Base-by-base conservation (phyloP, 2,329 filamentous ascomycete species). In the Aureobasidium sp. region DNA sequence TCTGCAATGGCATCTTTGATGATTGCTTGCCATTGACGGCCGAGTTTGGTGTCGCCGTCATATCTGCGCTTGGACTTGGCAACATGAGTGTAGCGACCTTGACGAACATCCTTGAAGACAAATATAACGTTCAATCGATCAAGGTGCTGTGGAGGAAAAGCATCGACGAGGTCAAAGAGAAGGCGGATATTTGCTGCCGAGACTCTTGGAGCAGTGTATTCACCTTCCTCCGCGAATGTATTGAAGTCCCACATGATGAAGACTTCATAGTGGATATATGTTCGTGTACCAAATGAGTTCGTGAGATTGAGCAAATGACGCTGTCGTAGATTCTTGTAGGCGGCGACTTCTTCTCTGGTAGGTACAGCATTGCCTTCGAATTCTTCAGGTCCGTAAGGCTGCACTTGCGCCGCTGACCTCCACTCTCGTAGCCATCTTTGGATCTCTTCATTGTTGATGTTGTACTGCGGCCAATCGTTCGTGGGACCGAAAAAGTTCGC, bases 221-320 rank as follows among this genome's bases (percentile, higher is more conserved):
- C 27, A 9, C 53, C 41, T 32, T 17, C 37, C 26, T n/a, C 2
- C 10, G 53, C 37, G 1, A 10, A 7, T 4, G 53, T 12, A 9
- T 46, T 46, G 29, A 56, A 56, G 27, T 56, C 39, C 53, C 53
- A 56, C 53, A 56, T 43, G 26, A 56, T 46, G 10, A 56, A 12
- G 53, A 56, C 2, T 15, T 56, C 53, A 17, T 34, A 56, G 3
- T 29, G 17, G n/a, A 56, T 12, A 12, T 3, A 34, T 1, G 39
- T 41, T 9, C 2, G 13, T 15, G 32, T 10, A 5, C n/a, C 10
- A 5, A 26, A 37, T 17, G 6, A 1, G 5, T 15, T 5, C 7
- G 26, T 17, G n/a, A 20, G 17, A 2, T 56, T 56, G 53, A 46
- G 17, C 1, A 27, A 6, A n/a, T 56, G 26, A 5, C 24, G 41